A percentile compares a stretch with the other conserved stretches of the same genome.
Conservation (phyloP, 2,329 filamentous ascomycete genomes). For the Exutisphaerella laricina region DNA sequence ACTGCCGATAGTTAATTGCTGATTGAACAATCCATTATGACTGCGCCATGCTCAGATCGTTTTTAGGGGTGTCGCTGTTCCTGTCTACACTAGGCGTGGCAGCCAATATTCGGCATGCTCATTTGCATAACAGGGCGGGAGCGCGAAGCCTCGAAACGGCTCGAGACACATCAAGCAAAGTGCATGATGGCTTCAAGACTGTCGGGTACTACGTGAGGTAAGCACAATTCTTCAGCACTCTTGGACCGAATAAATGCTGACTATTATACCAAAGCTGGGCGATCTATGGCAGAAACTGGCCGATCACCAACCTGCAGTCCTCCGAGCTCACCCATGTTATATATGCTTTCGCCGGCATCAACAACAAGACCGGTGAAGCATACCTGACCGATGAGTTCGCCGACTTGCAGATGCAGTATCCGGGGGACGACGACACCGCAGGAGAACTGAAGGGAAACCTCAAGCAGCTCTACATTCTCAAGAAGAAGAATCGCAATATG, state of each 20-base stretch:
- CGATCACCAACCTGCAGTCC: slow-evolving; percentile 71
- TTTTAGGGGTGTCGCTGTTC: slow-evolving; percentile 1
- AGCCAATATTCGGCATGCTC: slow-evolving; percentile 7
- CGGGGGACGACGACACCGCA: slow-evolving; percentile 52
- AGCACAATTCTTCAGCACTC: slow-evolving; percentile 32
- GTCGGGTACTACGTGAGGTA: slow-evolving; percentile 67
- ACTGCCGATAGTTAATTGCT: no score
- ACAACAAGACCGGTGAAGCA: slow-evolving; percentile 71
- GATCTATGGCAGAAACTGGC: slow-evolving; percentile 69
- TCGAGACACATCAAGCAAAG: slow-evolving; percentile 7
- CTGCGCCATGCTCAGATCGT: not conserved
- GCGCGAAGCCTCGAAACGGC: not conserved
- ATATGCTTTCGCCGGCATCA: slow-evolving; percentile 84
- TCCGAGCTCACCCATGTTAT: slow-evolving; percentile 80
- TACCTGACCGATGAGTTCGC: slow-evolving; percentile 62
- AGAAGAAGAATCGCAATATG: slow-evolving; percentile 67
- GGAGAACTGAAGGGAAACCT: slow-evolving; percentile 59
- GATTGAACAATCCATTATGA: no score
- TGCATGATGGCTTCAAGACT: slow-evolving; percentile 51
- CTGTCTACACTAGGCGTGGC: slow-evolving; percentile 5
- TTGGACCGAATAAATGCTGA: slow-evolving; percentile 6
- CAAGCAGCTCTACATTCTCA: slow-evolving; percentile 69
- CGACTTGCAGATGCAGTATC: slow-evolving; percentile 63
- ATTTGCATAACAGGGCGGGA: slow-evolving; percentile 11
- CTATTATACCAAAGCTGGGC: slow-evolving; percentile 22